Evolutionary conservation across 2,329 filamentous ascomycete species (phyloP), one percentile per base, ranked within the genome.

Genomic region (Pyrenochaeta sp.): DNA sequence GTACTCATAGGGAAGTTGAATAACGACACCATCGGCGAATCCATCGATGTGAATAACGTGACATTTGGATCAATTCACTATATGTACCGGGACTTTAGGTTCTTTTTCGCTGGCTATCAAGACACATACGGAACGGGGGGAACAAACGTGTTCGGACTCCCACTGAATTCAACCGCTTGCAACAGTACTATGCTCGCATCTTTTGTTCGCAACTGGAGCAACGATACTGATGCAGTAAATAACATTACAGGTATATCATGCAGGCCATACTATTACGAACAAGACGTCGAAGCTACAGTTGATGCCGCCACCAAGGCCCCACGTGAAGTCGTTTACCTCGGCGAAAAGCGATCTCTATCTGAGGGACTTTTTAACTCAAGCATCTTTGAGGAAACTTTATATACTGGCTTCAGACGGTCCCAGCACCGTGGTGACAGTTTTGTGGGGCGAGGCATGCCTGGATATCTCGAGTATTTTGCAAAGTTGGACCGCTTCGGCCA

Each of bases 231-330:
- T 40, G 40, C 49, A 11, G 21, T 37, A 8, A 41, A 47, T 4
- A 48, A 56, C 8, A 20, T 50, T 0, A 56, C 54, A 6, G 39
- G 41, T 1, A 44, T 63, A 7, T 60, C 47, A 13, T 63, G 59
- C 20, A 34, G 36, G n/a, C 48, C 51, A 0, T 57, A 34, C 0
- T 83, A 82, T 46, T 74, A 69, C 37, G 63, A 70, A 13, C 76
- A 81, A 29, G 11, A 66, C 0, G 76, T 78, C 0, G 53, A 66
- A 0, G 73, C 76, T 0, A 75, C 67, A 0, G 66, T 82, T 3
- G 45, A 58, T 22, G 24, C 32, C 1, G 11, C 6, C 1, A 47
- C 43, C 0, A 36, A 28, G 9, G 13, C 4, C 2, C 52, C 51
- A 14, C 19, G 15, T 2, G 26, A 32, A 3, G 49, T 54, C 4